Evolutionary conservation across 2,329 filamentous ascomycete genomes (phyloP), one percentile per base, ranked within the genome.

Genomic region (Tolypocladium ovalisporum): DNA sequence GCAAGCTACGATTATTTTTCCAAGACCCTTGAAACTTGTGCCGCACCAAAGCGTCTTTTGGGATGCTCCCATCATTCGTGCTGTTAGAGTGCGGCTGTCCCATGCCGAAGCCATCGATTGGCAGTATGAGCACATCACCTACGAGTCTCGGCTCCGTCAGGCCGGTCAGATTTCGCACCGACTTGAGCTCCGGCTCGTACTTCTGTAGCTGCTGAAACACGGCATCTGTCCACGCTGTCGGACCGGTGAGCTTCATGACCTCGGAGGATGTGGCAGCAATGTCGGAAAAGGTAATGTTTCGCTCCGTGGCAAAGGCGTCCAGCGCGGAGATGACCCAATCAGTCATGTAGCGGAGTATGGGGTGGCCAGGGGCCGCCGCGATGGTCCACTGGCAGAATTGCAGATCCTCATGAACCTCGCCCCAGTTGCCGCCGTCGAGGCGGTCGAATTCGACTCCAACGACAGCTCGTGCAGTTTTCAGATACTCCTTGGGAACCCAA

Each of bases 351-450:
- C 39, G 32, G 49, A 71, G 67, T 0, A 70, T 47, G 1, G 68
- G 63, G 44, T 70, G 68, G 1, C 64, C 62, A 1, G 69, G 67
- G 1, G 65, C 65, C 1, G 66, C 66, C 12, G 66, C 67, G 47
- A 71, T 68, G 32, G 68, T 68, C 67, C 67, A 71, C 55, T 71
- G 68, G 59, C 67, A 69, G 52, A 71, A 69, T 57, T 67, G 65
- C 8, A 56, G n/a, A 7, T 56, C 54, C 6, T 12, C 4, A 19
- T 56, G 54, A 2, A 56, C 54, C 19, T 51, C 42, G 13, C 32
- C 40, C 54, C 54, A 56, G 29, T 56, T 35, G 27, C 32, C 2
- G 12, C 54, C 54, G 12, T 56, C 40, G 13, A 56, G 32, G 17
- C 63, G 59, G 56, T 70, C 68, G 51, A 62, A 70, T 59, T 70